A percentile compares a stretch with the other conserved stretches of the same genome.
These are phyloP conservation scores for Lophiotrema nucula DNA, from an alignment of 495 filamentous ascomycete species.

Conservation along the genomic window DNA sequence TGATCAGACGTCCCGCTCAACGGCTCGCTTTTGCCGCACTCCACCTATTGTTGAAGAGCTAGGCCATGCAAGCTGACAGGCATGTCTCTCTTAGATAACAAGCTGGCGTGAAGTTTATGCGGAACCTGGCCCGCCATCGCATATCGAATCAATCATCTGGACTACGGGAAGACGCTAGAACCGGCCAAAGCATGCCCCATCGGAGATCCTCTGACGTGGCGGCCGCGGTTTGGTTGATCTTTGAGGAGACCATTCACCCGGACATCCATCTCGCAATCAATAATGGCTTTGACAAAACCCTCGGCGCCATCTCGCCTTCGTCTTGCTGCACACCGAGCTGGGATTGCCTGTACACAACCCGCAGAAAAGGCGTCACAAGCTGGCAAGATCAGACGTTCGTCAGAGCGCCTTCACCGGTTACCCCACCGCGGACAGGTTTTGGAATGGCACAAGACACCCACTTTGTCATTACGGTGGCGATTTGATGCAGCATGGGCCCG, in stretches of 20 bases:
- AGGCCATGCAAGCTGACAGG: constrained; percentile 37
- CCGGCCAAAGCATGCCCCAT: constrained; percentile 37
- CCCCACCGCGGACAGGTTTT: constrained; percentile 25
- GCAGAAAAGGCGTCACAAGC: constrained; percentile 33
- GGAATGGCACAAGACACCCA: constrained; percentile 22
- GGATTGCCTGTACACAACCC: constrained; percentile 28
- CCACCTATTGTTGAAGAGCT: constrained; percentile 33
- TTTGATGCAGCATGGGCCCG: constrained; percentile 28
- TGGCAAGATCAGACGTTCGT: constrained; percentile 33
- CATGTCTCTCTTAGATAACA: constrained; percentile 32
- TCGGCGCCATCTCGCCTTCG: constrained; percentile 25
- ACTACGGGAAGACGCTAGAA: constrained; percentile 33
- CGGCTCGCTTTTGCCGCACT: constrained; percentile 32
- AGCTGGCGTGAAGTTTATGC: constrained; percentile 35
- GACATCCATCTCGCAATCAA: constrained; percentile 29
- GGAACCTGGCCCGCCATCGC: constrained; percentile 34
- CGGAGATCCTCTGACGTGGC: constrained; percentile 42
- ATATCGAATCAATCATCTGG: constrained; percentile 38
- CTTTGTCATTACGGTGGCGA: constrained; percentile 32
- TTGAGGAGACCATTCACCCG: constrained; percentile 29
- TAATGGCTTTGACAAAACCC: constrained; percentile 30
- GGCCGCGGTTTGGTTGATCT: constrained; percentile 37
- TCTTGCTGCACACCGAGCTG: constrained; percentile 19
- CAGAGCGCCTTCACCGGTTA: constrained; percentile 34
- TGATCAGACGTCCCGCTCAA: constrained; percentile 35